phyloP scores from a whole-genome alignment of 2,329 filamentous ascomycete genomes.

The Neospermospora avenae region DNA sequence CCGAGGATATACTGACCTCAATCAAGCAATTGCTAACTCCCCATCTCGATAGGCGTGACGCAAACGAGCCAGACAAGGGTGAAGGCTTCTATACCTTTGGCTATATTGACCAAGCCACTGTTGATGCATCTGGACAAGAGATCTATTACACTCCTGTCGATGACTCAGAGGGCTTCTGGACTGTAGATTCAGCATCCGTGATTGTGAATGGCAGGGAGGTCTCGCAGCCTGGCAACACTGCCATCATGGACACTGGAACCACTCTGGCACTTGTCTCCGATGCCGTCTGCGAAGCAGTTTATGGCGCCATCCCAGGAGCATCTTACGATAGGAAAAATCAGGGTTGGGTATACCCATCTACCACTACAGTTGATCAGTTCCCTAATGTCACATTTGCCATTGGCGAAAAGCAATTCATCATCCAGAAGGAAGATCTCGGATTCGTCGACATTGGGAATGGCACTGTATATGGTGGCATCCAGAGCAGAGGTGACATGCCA shows the following conservation, averaged over 20 bases:
- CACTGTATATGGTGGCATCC: slow-evolving; percentile 57
- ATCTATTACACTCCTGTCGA: slow-evolving; percentile 61
- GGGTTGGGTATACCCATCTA: slow-evolving; percentile 61
- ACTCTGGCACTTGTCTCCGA: slow-evolving; percentile 65
- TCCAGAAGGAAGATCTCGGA: slow-evolving; percentile 57
- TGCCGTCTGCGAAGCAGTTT: slow-evolving; percentile 56
- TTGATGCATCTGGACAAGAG: slow-evolving; percentile 50
- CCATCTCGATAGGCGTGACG: slow-evolving; percentile 39
- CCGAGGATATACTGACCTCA: no score
- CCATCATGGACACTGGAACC: slow-evolving; percentile 71
- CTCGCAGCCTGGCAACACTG: slow-evolving; percentile 52
- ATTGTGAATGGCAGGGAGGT: slow-evolving; percentile 55
- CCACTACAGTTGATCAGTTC: slow-evolving; percentile 48
- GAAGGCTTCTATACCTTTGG: slow-evolving; percentile 71
- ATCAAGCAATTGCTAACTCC: no score
- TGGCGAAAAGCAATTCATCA: slow-evolving; percentile 53
- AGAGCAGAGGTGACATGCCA: slow-evolving; percentile 49
- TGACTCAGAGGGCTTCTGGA: slow-evolving; percentile 65
- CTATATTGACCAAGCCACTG: slow-evolving; percentile 62
- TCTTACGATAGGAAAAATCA: slow-evolving; percentile 53
- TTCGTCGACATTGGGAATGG: slow-evolving; percentile 52
- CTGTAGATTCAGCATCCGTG: slow-evolving; percentile 55
- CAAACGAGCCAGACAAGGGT: slow-evolving; percentile 38
- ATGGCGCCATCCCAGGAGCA: slow-evolving; percentile 59
- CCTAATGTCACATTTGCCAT: slow-evolving; percentile 62